phyloP scores from a whole-genome alignment of 495 filamentous ascomycete genomes.

The Daldinia decipiens region DNA sequence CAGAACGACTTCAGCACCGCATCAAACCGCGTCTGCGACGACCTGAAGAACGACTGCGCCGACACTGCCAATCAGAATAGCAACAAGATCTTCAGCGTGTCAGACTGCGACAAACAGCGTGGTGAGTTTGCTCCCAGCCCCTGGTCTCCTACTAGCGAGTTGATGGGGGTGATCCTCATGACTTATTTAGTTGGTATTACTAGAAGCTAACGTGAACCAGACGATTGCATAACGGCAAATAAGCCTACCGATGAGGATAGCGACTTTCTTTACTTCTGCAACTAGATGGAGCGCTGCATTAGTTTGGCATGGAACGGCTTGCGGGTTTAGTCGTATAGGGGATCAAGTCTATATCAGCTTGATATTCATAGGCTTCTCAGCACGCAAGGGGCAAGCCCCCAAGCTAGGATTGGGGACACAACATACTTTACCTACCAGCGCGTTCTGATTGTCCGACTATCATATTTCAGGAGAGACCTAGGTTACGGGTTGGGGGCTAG shows the following conservation, averaged over 20 bases:
- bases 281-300: conserved; percentile 2
- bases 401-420: neutral
- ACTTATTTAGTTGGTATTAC: neutral
- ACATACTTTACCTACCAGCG: neutral
- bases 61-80: conserved; percentile 46
- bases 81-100: conserved; percentile 43
- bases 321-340: neutral
- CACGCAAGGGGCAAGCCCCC: neutral
- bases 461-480: neutral
- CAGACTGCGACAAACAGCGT: conserved; percentile 52
- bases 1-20: conserved; percentile 57
- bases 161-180: neutral
- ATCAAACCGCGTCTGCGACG: conserved; percentile 51
- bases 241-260: conserved; percentile 23
- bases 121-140: conserved; percentile 42
- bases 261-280: conserved; percentile 38
- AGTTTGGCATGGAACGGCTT: neutral
- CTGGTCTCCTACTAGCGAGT: neutral
- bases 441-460: neutral
- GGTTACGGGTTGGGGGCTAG: neutral
- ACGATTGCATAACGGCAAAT: conserved; percentile 23
- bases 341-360: neutral
- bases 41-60: conserved; percentile 55
- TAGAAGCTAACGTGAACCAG: conserved; percentile 11
- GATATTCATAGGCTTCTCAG: neutral